Evolutionary conservation across 345 rosid genomes (phyloP), one percentile per base, ranked within the genome.

Genomic region (Citrus sp.): DNA sequence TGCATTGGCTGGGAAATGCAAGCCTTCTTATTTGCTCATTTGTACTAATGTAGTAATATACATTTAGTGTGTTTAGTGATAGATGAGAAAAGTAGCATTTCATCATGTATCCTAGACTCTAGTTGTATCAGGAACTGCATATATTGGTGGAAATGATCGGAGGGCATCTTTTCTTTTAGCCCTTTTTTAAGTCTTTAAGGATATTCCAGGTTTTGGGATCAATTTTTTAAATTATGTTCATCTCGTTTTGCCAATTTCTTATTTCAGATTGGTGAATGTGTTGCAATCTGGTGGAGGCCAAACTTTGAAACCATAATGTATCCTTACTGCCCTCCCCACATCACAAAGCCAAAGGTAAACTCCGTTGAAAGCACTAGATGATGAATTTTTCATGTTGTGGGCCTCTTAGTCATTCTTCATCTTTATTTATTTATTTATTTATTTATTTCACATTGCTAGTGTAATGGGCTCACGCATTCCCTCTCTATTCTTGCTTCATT

Each of bases 281-380:
- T 89, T 82, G 99, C 98, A 8, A 87, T 88, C 70, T 94, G 98
- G 98, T 97, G 99, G 99, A 93, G 99, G 86, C 99, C 98, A 75
- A 94, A 97, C 88, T 97, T 97, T 75, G 98, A 97, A 77, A 93
- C 98, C 81, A 91, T 89, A 60, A 92, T 93, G 98, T 94, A 97
- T 82, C 99, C 98, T 2, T 97, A 97, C 79, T 94, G 98, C 83
- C 98, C 98, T 84, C 97, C 98, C 32, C 98, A 94, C 86, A 94
- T 94, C 61, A 90, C 97, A 67, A 93, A 94, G 87, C 97, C 98
- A 9, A 97, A 97, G 99, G 98, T 97, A 76, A 27, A 25, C 10
- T 27, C 21, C 3, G 28, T 66, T 18, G 59, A 30, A 64, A 28
- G n/a, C 64, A 42, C 46, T 55, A 34, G 25, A 30, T 78, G 40